Percentiles rank a stretch among this genome's conserved stretches.
phyloP scores from a whole-genome alignment of 1,139 yeast genomes.

The Kazachstania sp. region DNA sequence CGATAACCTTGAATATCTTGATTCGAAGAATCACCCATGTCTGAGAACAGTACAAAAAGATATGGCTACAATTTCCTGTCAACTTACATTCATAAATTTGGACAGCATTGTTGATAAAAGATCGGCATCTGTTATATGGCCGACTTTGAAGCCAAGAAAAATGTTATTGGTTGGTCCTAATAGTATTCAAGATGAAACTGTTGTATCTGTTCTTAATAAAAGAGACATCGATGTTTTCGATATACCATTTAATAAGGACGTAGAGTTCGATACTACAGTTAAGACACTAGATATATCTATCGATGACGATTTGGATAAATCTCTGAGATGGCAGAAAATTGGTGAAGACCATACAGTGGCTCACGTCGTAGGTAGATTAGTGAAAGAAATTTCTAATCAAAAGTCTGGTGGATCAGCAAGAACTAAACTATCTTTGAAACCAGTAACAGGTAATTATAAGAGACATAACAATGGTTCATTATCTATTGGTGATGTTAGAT shows the following conservation, averaged over 20 bases:
- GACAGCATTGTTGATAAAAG: slow-evolving; percentile 84
- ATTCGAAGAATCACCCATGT: slow-evolving; percentile 52
- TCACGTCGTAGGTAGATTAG: slow-evolving; percentile 67
- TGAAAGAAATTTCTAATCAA: slow-evolving; percentile 32
- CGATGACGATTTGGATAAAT: slow-evolving; percentile 55
- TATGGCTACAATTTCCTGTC: slow-evolving; percentile 53
- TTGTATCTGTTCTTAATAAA: slow-evolving; percentile 17
- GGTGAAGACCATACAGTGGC: slow-evolving; percentile 78
- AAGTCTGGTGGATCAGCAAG: slow-evolving; percentile 14
- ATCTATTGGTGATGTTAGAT: slow-evolving; percentile 81
- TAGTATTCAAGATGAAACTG: slow-evolving; percentile 20
- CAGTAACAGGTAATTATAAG: slow-evolving; percentile 18
- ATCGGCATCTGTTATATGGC: slow-evolving; percentile 70
- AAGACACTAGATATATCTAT: slow-evolving; percentile 66
- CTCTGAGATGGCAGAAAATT: slow-evolving; percentile 74
- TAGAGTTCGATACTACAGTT: slow-evolving; percentile 51
- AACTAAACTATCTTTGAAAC: slow-evolving; percentile 23
- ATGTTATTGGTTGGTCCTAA: slow-evolving; percentile 49
- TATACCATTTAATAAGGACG: slow-evolving; percentile 36
- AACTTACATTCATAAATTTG: slow-evolving; percentile 68
- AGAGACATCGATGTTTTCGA: slow-evolving; percentile 32
- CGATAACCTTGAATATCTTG: slow-evolving; percentile 44
- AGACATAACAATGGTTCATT: slow-evolving; percentile 33
- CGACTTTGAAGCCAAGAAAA: slow-evolving; percentile 71
- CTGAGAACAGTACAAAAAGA: slow-evolving; percentile 34